These are phyloP conservation scores for Ophiostoma australiae DNA, from an alignment of 2,329 filamentous ascomycete species.

Conservation along the genomic window DNA sequence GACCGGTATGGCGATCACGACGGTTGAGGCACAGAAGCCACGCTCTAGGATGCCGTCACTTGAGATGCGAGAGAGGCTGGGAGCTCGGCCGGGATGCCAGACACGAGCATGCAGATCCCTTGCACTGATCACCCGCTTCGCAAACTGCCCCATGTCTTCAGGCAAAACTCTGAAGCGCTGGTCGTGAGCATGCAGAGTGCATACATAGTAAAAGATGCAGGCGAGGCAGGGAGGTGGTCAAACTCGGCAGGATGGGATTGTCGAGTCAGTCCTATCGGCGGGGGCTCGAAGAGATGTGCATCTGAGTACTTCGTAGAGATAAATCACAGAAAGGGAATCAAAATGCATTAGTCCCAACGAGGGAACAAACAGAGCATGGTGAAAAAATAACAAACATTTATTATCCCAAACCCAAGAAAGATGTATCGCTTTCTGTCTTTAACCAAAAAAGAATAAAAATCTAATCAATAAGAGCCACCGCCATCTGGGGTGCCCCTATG, in stretches of 20 bases:
- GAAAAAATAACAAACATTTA: background rate
- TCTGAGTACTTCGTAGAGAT: background rate
- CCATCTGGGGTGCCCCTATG: background rate
- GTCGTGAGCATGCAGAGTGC: background rate
- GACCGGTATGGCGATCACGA: background rate
- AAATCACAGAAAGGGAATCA: background rate
- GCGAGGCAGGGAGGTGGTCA: background rate
- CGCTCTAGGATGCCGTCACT: background rate
- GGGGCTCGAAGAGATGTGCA: too few relatives aligned
- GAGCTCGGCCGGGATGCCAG: background rate
- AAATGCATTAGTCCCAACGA: background rate
- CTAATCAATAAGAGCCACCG: background rate
- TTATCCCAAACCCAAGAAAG: constrained; percentile 1
- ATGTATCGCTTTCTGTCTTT: background rate
- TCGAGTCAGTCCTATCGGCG: background rate
- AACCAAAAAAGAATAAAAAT: background rate
- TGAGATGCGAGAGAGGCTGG: background rate
- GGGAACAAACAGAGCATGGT: background rate
- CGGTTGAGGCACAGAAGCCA: background rate
- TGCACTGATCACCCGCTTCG: background rate
- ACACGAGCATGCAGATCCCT: background rate
- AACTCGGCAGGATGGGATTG: background rate
- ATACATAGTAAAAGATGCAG: background rate
- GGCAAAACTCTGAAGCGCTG: background rate
- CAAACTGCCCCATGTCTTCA: background rate